Base-by-base conservation (phyloP, 1,284 basidiomycete species). In the Ganoderma lingzhi region DNA sequence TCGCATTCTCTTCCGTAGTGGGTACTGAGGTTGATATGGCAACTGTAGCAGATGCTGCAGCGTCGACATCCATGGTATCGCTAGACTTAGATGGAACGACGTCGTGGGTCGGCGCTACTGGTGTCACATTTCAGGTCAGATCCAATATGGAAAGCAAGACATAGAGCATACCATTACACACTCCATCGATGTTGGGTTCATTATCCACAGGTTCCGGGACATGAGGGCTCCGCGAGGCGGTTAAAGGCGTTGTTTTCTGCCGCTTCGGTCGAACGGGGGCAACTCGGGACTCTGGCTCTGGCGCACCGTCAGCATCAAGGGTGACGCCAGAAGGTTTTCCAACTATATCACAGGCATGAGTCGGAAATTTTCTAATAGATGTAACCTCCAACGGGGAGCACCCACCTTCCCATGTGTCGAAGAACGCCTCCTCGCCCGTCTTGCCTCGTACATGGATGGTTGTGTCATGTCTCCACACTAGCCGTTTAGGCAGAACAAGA, bases 391-490 rank as follows among this genome's bases (percentile, higher is more conserved):
- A 17, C 28, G 30, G 5, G 28, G 9, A 51, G 48, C 15, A 39
- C 60, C 39, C 14, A 67, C 65, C 61, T 1, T 61, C 35, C 68
- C 70, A 69, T 8, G 65, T 69, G 42, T 65, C 58, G 14, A 69
- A 28, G 58, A 71, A 70, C 6, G 35, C 61, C 62, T 68, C 65
- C 39, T 68, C 62, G 19, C 61, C 65, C 6, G 66, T 67, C 58
- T 71, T 73, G 23, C 70, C 56, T 15, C 51, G 53, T 4, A 69
- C 63, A 35, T 70, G 17, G 0, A 71, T 42, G 4, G 59, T 56
- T 1, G 66, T 63, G 3, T 63, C 65, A 55, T 67, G 67, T 6
- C 63, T 39, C 70, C 70, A 73, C 0, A 39, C 62, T 6, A 73
- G 69, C 15, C 64, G 44, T 58, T 70, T 73, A 2, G 55, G 56